Evolutionary conservation across 148 eudicot genomes (phyloP).

Genomic region (Chenopodium quinoa): DNA sequence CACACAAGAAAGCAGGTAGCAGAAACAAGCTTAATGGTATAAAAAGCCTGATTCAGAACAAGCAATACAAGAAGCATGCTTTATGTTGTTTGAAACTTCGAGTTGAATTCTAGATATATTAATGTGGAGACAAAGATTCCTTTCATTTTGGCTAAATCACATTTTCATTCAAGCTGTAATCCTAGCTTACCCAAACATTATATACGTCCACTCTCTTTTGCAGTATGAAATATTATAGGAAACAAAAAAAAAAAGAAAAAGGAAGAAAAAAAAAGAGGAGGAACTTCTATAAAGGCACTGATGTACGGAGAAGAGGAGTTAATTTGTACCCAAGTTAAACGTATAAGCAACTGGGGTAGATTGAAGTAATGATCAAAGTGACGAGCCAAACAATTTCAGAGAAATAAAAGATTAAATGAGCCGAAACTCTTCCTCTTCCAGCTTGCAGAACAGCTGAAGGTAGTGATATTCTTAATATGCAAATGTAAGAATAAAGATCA

Average conservation of each 20-base stretch:
- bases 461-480: not conserved
- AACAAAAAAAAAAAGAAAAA: not conserved
- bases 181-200: not conserved
- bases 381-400: not conserved
- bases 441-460: not conserved
- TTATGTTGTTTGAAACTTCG: not conserved
- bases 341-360: not conserved
- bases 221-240: no score
- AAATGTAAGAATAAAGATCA: not conserved
- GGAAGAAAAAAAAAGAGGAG: not conserved
- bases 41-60: not conserved
- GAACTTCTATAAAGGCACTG: not conserved
- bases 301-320: not conserved
- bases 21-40: not conserved
- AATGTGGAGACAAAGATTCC: not conserved
- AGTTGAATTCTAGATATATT: not conserved
- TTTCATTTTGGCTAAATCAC: not conserved
- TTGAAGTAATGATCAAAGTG: not conserved
- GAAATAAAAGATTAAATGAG: not conserved
- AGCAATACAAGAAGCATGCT: not conserved
- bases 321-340: not conserved
- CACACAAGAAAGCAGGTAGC: not conserved
- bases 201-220: not conserved
- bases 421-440: not conserved
- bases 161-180: not conserved